Conservation (phyloP, 1,284 basidiomycete genomes). For the Violaceomyces palustris region DNA sequence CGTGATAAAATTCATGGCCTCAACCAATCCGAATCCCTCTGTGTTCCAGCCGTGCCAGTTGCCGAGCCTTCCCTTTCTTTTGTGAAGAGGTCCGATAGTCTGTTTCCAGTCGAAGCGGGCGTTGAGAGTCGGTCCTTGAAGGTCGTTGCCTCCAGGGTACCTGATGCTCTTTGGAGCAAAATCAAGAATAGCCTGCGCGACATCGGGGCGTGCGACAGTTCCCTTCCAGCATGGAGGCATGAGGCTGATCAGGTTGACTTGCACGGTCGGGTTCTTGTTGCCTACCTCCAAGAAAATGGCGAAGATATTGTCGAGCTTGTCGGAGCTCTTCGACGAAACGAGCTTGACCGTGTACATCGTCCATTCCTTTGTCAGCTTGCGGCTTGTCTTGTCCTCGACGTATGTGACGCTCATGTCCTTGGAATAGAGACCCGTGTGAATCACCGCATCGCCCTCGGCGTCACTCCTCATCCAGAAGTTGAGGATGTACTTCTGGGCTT, state of each 20-base stretch:
- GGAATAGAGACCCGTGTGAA: constrained; percentile 14
- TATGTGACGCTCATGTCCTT: constrained; percentile 5
- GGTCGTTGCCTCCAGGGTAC: constrained; percentile 64
- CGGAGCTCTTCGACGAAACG: constrained; percentile 1
- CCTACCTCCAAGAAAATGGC: constrained; percentile 13
- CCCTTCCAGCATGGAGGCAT: constrained; percentile 27
- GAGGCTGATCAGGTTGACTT: constrained; percentile 32
- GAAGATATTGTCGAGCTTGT: constrained; percentile 30
- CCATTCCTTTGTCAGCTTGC: constrained; percentile 17
- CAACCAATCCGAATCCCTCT: constrained; percentile 60
- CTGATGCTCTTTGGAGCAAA: constrained; percentile 66
- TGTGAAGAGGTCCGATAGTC: constrained; percentile 58
- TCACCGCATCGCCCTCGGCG: constrained; percentile 3
- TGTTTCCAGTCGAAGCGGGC: constrained; percentile 67
- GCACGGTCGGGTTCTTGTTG: constrained; percentile 9
- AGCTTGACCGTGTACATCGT: constrained; percentile 7
- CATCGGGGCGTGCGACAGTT: constrained; percentile 55
- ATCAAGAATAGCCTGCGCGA: constrained; percentile 63
- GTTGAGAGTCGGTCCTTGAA: constrained; percentile 57
- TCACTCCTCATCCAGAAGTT: constrained; percentile 33
- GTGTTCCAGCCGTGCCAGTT: constrained; percentile 60
- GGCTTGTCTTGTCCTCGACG: neutral
- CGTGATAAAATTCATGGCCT: constrained; percentile 65
- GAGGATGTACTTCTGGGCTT: constrained; percentile 18
- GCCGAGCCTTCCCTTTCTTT: constrained; percentile 56